Percentiles rank a stretch among this genome's conserved stretches.
phyloP scores from a whole-genome alignment of 2,329 filamentous ascomycete genomes.

The Fusarium pseudograminearum region DNA sequence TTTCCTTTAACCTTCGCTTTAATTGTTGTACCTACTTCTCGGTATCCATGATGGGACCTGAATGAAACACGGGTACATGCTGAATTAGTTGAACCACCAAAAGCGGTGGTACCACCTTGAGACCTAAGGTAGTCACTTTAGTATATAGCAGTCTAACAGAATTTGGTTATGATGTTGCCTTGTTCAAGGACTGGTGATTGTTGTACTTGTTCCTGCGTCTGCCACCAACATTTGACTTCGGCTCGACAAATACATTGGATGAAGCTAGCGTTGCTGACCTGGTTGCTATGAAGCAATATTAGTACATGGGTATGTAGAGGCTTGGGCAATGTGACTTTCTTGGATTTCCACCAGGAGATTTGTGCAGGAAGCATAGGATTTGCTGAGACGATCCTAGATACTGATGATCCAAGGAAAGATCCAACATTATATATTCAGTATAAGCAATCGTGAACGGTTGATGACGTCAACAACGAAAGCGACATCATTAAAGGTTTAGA shows the following conservation, averaged over 20 bases:
- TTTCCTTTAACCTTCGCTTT: neutral
- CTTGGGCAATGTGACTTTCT: neutral
- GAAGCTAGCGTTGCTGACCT: neutral
- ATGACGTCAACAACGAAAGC: neutral
- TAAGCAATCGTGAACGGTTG: neutral
- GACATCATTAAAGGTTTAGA: neutral
- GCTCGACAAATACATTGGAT: neutral
- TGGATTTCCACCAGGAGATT: neutral
- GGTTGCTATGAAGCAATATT: neutral
- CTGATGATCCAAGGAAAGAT: neutral
- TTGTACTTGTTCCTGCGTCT: constrained; percentile 30
- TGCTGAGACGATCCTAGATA: neutral
- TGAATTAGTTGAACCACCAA: too few species aligned
- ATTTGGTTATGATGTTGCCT: constrained; percentile 3
- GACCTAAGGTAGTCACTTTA: too few species aligned
- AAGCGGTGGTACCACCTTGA: too few species aligned
- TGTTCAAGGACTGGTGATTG: neutral
- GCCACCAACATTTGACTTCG: constrained; percentile 10
- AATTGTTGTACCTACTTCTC: neutral
- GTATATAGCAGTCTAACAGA: too few species aligned
- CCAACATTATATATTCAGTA: neutral
- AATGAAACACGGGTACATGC: constrained; percentile 17
- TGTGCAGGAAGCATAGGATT: neutral
- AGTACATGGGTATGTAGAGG: neutral
- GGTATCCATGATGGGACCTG: neutral